Base-by-base conservation (phyloP, 345 rosid species). In the Euphorbia lathyris region DNA sequence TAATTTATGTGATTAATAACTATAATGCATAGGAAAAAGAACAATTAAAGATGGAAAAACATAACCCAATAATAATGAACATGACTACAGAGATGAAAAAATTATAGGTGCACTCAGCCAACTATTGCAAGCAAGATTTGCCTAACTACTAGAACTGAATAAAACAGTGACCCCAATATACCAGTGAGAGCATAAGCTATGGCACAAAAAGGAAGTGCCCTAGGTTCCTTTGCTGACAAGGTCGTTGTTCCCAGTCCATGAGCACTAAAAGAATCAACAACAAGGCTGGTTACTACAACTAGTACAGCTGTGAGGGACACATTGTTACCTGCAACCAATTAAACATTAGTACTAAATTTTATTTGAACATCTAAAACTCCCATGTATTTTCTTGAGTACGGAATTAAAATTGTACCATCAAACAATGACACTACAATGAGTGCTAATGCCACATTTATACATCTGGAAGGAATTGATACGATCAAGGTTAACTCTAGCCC, bases 211-310 rank as follows among this genome's bases (percentile, higher is more conserved):
- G 98, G 98, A 56, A 91, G 97, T 48, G 98, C 98, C 67, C 86
- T 97, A 7, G 97, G 98, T 73, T 94, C 98, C 82, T 89, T 94
- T 5, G 96, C 97, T 7, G 98, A 89, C 79, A 94, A 77, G 52
- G 98, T 96, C 51, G 96, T 97, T 72, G 97, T 94, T 81, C 97
- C 98, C 79, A 94, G 84, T 77, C 98, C 97, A 78, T 94, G 98
- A 62, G 98, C 97, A 86, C 98, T 94, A 80, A 38, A 79, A 63
- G 65, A 36, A 48, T 51, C 11, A 62, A 70, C 23, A 51, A 19
- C 81, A n/a, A 91, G 84, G 77, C 98, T 96, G 42, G 96, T 89
- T 77, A 87, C 95, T 57, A 93, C 98, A 68, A 89, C 97, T 42
- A 81, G 96, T 34, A 96, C 97, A n/a, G 97, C 97, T 27, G 94